Percentiles rank a stretch among this genome's conserved stretches.
Conservation (phyloP, 2,329 filamentous ascomycete species). For the Fusarium sp. region DNA sequence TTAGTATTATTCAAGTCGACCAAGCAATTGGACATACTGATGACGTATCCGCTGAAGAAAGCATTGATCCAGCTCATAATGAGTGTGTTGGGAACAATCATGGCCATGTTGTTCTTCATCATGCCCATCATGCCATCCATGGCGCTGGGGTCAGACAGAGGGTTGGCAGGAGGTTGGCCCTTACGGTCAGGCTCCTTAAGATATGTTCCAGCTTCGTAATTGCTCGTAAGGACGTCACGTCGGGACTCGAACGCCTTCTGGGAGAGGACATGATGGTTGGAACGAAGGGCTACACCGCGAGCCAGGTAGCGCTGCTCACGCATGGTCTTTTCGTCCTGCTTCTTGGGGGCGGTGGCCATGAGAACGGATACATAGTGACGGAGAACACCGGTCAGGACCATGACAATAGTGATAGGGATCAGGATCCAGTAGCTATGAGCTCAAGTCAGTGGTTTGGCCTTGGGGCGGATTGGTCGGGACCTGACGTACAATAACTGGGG, state of each 20-base stretch:
- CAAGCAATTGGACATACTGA: slow-evolving; percentile 71
- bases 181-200: slow-evolving; percentile 89
- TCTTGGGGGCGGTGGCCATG: slow-evolving; percentile 87
- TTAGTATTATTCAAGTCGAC: slow-evolving; percentile 31
- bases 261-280: slow-evolving; percentile 84
- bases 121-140: slow-evolving; percentile 99
- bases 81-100: slow-evolving; percentile 98
- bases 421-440: slow-evolving; percentile 94
- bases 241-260: slow-evolving; percentile 81
- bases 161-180: slow-evolving; percentile 90
- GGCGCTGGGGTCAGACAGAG: slow-evolving; percentile 92
- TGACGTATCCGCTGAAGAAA: slow-evolving; percentile 98
- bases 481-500: slow-evolving; percentile 90
- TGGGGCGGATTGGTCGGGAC: slow-evolving; percentile 4
- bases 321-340: slow-evolving; percentile 78
- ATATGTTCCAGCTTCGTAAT: slow-evolving; percentile 87
- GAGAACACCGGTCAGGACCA: slow-evolving; percentile 95
- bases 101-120: slow-evolving; percentile 99
- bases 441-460: slow-evolving; percentile 34
- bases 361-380: slow-evolving; percentile 97
- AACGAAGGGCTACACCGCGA: slow-evolving; percentile 85
- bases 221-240: slow-evolving; percentile 82
- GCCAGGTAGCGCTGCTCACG: slow-evolving; percentile 89
- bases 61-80: slow-evolving; percentile 99
- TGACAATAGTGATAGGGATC: slow-evolving; percentile 95